phyloP scores from a whole-genome alignment of 129 eudicot species.

The Flaveria bidentis region DNA sequence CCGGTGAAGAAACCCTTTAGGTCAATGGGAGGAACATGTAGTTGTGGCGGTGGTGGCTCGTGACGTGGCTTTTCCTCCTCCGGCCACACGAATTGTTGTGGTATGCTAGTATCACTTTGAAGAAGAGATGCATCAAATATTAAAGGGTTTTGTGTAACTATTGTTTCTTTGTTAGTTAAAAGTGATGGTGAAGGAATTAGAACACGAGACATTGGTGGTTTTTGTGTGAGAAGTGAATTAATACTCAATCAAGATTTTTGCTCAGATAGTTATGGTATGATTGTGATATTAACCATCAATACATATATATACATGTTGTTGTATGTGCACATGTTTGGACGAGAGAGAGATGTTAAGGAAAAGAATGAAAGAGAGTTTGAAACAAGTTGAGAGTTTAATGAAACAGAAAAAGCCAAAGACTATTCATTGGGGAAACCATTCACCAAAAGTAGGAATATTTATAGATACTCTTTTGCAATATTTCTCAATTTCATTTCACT shows the following conservation, averaged over 20 bases:
- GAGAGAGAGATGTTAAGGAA: conserved; percentile 12
- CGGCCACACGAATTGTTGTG: conserved; percentile 83
- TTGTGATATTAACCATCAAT: conserved; percentile 19
- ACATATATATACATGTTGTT: conserved; percentile 15
- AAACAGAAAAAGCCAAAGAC: conserved; percentile 48
- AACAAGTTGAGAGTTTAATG: conserved; percentile 20
- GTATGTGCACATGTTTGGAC: conserved; percentile 18
- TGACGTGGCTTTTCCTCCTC: conserved; percentile 62
- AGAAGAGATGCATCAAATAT: conserved; percentile 54
- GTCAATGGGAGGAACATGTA: conserved; percentile 66
- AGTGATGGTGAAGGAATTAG: conserved; percentile 21
- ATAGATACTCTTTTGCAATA: conserved; percentile 17
- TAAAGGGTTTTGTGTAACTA: conserved; percentile 27
- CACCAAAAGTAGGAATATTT: conserved; percentile 36
- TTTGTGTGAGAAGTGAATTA: background rate
- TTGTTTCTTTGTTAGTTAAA: conserved; percentile 20
- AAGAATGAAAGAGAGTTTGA: conserved; percentile 3
- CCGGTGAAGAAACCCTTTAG: conserved; percentile 55
- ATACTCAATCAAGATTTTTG: conserved; percentile 35
- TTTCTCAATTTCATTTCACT: background rate
- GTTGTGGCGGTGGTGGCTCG: conserved; percentile 42
- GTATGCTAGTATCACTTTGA: conserved; percentile 53
- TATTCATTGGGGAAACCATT: conserved; percentile 29
- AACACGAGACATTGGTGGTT: conserved; percentile 27
- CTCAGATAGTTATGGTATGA: conserved; percentile 12